Evolutionary conservation across 2,329 filamentous ascomycete genomes (phyloP), one percentile per base, ranked within the genome.

Genomic region (Clonostachys rhizophaga): DNA sequence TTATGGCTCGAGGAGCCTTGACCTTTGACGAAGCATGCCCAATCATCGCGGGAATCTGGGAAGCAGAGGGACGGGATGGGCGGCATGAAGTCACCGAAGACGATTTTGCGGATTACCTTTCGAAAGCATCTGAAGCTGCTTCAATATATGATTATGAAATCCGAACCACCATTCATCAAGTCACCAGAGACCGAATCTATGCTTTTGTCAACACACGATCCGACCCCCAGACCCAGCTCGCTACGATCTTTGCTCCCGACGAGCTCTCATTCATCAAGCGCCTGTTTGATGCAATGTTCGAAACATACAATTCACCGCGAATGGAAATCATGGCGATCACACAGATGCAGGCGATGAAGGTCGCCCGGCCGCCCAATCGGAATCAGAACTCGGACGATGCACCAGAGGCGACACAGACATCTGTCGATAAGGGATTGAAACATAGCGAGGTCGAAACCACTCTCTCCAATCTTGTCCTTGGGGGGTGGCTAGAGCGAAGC

Each of bases 221-320:
- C 51, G 94, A 99, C 65, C 74, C 86, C 0, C 72, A 92, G 50
- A 95, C 90, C 0, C 92, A 96, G 59, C 77, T 96, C 37, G 90
- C 91, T 3, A 97, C 94, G 0, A 83, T 81, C 0, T 88, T 87
- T 61, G 79, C 76, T 8, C 72, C 89, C 1, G 91, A 96, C 55
- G 91, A 97, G 69, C 88, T 97, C 34, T 83, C 87, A 1, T 99
- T 90, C 62, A 81, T 97, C 47, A 94, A 95, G 67, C 78, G 94
- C 9, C 65, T 96, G 4, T 78, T 99, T 1, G 91, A 96, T 63
- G 83, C 80, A 56, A 95, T 99, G 81, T 99, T 97, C 61, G 89
- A 95, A 53, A 86, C 81, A 17, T 84, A 90, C 70, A 97, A 97
- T 61, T 89, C 84, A 0, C 76, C 74, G 9, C 75, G 82, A n/a